Percentiles rank a stretch among this genome's conserved stretches.
phyloP scores from a whole-genome alignment of 306 rosid genomes.

The Fragaria ananassa region DNA sequence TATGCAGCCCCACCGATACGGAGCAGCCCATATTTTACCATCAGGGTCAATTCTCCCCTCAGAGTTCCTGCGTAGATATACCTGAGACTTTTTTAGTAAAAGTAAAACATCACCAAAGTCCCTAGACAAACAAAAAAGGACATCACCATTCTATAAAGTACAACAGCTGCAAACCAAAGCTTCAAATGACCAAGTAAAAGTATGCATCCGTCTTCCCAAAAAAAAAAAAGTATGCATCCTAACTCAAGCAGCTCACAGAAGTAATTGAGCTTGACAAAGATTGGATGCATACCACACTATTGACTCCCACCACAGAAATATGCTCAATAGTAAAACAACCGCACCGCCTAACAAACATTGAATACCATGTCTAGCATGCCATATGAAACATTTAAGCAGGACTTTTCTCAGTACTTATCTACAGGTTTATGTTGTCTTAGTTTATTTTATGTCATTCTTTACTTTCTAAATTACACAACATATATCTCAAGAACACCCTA shows the following conservation, averaged over 20 bases:
- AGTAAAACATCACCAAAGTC: background rate
- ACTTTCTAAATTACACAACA: background rate
- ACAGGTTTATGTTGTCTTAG: background rate
- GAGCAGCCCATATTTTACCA: constrained; percentile 85
- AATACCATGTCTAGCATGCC: background rate
- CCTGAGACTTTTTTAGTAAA: constrained; percentile 57
- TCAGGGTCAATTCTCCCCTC: constrained; percentile 70
- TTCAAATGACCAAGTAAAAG: background rate
- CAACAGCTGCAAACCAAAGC: background rate
- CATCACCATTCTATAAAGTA: background rate
- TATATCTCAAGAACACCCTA: no score
- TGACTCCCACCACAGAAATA: background rate
- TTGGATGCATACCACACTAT: background rate
- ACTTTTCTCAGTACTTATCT: background rate
- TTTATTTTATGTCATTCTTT: background rate
- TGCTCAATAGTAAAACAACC: background rate
- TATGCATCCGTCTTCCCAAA: no score
- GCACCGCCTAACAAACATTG: no score
- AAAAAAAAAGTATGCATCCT: background rate
- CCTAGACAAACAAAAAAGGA: background rate
- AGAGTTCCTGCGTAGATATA: constrained; percentile 74
- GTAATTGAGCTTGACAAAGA: background rate
- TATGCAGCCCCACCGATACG: constrained; percentile 93
- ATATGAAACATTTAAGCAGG: background rate
- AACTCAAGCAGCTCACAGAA: background rate